A percentile compares a stretch with the other conserved stretches of the same genome.
Evolutionary conservation across 352 stramenopile genomes (phyloP).

Genomic region (Phytopythium cucurbitacearum): DNA sequence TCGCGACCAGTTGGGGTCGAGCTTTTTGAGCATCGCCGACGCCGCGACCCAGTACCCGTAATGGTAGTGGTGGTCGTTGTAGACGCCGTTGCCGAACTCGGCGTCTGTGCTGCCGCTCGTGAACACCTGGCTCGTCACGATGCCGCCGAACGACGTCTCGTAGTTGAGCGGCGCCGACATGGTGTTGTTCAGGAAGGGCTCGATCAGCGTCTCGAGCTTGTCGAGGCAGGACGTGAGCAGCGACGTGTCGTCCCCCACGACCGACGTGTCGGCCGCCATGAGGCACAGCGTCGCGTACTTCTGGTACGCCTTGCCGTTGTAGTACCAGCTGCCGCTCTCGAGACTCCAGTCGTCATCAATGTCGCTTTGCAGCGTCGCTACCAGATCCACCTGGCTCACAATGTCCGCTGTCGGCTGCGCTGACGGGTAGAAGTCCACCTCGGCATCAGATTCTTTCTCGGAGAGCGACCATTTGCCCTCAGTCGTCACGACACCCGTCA

Average conservation of each 20-base stretch:
- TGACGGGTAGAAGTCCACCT: constrained; percentile 43
- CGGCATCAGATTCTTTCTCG: constrained; percentile 27
- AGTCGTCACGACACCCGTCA: constrained; percentile 31
- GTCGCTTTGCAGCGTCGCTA: constrained; percentile 28
- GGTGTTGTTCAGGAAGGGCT: constrained; percentile 39
- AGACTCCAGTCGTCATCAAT: constrained; percentile 39
- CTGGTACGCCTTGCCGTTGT: constrained; percentile 50
- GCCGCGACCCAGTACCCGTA: constrained; percentile 69
- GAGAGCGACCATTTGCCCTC: constrained; percentile 25
- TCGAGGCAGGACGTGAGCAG: constrained; percentile 21
- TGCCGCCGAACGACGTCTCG: constrained; percentile 48
- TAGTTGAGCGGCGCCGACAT: constrained; percentile 34
- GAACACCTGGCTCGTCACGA: constrained; percentile 31
- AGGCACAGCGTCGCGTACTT: constrained; percentile 65
- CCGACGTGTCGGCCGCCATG: constrained; percentile 31
- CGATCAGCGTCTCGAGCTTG: constrained; percentile 31
- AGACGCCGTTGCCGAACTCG: constrained; percentile 61
- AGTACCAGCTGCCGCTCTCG: constrained; percentile 51
- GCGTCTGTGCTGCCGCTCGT: constrained; percentile 28
- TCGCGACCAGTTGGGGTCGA: constrained; percentile 37
- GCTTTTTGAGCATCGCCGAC: constrained; percentile 42
- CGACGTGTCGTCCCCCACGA: constrained; percentile 35
- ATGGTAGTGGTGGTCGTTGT: constrained; percentile 77
- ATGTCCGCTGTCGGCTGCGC: constrained; percentile 11
- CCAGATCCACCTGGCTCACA: constrained; percentile 8